phyloP scores from a whole-genome alignment of 2,329 filamentous ascomycete genomes.

The Fusarium sp. region DNA sequence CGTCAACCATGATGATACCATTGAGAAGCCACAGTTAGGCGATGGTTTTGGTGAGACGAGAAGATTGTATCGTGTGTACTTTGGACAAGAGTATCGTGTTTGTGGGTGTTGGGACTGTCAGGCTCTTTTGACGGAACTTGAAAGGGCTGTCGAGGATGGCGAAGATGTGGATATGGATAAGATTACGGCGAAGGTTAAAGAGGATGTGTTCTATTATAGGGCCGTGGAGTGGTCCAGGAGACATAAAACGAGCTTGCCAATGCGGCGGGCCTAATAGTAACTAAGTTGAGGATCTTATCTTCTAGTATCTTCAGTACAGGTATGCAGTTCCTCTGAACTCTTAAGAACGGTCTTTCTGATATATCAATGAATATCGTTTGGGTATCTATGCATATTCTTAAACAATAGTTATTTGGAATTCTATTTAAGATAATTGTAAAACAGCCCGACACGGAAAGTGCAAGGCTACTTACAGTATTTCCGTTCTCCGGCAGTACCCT shows the following conservation, averaged over 20 bases:
- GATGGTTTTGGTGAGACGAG: constrained; percentile 43
- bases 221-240: constrained; percentile 27
- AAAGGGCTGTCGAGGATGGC: constrained; percentile 4
- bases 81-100: constrained; percentile 47
- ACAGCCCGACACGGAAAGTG: too few relatives aligned
- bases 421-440: too few relatives aligned
- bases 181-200: constrained; percentile 2
- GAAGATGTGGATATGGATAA: constrained; percentile 3
- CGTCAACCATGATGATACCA: constrained; percentile 52
- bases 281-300: accelerated
- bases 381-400: too few relatives aligned
- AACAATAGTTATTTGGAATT: too few relatives aligned
- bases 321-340: background rate
- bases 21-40: constrained; percentile 39
- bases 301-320: background rate
- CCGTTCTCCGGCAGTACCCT: too few relatives aligned
- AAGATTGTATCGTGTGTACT: constrained; percentile 42
- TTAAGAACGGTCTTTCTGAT: too few relatives aligned
- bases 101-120: constrained; percentile 52
- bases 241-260: background rate
- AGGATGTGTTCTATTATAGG: constrained; percentile 24
- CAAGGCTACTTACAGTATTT: too few relatives aligned
- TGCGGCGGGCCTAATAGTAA: accelerated
- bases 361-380: too few relatives aligned
- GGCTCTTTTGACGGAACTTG: constrained; percentile 38